Base-by-base conservation (phyloP, 1,139 yeast species). In the Meyerozyma sp. region DNA sequence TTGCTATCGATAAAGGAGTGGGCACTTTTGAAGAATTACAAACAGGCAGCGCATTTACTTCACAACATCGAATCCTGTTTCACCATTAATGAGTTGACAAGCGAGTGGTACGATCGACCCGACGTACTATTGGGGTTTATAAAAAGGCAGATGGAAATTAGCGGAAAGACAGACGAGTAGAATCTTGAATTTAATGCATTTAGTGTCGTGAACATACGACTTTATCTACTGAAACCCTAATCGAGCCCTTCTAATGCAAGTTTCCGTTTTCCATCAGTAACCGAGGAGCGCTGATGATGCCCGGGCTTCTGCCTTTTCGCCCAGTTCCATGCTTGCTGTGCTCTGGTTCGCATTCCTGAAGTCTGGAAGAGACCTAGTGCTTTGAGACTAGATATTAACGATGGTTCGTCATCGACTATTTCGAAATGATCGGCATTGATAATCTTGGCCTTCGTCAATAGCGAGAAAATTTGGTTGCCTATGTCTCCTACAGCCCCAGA, bases 1-100 rank as follows among this genome's bases (percentile, higher is more conserved):
- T 62, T 90, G 16, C 62, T 91, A 23, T 83, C 96, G 0, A 84
- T 91, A 5, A 79, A 79, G 45, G 88, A 85, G 56, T 84, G 96
- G 90, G 47, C 63, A n/a, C 51, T 55, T 5, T 53, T 70, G 35
- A 57, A 63, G 35, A 59, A 65, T 41, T 42, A 50, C 28, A 41
- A 49, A 4, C 75, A 70, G 40, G 46, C 49, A 18, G 40, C 36
- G 20, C 25, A 34, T 11, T 32, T 49, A 39, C 37, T 48, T 27
- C 38, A 49, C 13, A 68, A 69, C 44, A 55, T 70, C 13, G 45
- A 50, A 13, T 47, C 50, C 20, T 53, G 56, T 14, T 70, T 58
- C 45, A 54, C 57, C 10, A 42, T 53, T n/a, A 52, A 52, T 10
- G 50, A 54, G 6, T 28, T 55, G 11, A 57, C 58, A 4, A 54